Conservation (phyloP, 139 green algal genomes). For the Auxenochlorella pyrenoidosa region DNA sequence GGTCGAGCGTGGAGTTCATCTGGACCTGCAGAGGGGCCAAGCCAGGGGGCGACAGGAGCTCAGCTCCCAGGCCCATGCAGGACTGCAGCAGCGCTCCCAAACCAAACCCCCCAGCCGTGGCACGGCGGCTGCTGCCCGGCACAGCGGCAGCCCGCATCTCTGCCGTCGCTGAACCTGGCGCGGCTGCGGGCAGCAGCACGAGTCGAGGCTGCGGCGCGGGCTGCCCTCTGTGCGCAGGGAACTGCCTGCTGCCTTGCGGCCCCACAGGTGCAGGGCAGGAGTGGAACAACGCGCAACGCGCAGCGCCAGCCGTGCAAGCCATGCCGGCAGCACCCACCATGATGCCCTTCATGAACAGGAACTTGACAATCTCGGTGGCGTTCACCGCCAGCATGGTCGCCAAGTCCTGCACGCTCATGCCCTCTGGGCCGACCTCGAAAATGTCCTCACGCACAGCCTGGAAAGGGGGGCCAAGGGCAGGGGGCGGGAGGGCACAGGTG, state of each 20-base stretch:
- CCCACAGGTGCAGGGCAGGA: too few relatives aligned
- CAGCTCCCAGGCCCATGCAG: too few relatives aligned
- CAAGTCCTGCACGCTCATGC: constrained; percentile 90
- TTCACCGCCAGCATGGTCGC: constrained; percentile 81
- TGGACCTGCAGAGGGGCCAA: background rate
- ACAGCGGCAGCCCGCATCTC: too few relatives aligned
- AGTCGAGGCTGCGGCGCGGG: too few relatives aligned
- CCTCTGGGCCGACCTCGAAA: constrained; percentile 91
- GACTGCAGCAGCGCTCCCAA: too few relatives aligned
- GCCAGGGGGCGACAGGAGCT: too few relatives aligned
- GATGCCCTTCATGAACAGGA: constrained; percentile 98
- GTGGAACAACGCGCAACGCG: background rate
- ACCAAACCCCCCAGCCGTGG: too few relatives aligned
- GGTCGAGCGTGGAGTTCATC: constrained; percentile 57
- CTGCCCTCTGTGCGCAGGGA: too few relatives aligned
- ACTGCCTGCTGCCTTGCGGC: too few relatives aligned
- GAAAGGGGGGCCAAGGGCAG: background rate
- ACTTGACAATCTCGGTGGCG: constrained; percentile 86
- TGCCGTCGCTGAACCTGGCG: too few relatives aligned
- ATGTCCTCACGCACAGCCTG: constrained; percentile 86
- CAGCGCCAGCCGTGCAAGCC: background rate
- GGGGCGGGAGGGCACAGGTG: background rate
- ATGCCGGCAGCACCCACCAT: constrained; percentile 78
- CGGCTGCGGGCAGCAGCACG: too few relatives aligned
- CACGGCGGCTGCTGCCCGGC: too few relatives aligned